Conservation (phyloP, 345 rosid species). For the Sonneratia caseolaris region DNA sequence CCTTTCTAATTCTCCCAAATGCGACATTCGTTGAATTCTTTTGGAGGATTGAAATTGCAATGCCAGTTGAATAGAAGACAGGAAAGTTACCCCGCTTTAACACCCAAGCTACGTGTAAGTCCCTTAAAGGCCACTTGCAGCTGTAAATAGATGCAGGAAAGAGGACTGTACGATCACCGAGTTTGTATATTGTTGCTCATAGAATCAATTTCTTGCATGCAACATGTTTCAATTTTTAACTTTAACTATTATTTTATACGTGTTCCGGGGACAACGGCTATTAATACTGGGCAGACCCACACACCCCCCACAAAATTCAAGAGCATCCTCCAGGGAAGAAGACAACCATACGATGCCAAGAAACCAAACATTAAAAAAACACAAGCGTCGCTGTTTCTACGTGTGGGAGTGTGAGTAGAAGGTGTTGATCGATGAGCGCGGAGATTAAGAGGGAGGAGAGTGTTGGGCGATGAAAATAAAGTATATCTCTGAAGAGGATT, state of each 20-base stretch:
- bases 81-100: no score
- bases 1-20: no score
- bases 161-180: no score
- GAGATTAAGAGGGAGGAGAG: conserved; percentile 6
- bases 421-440: conserved; percentile 8
- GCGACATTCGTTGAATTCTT: no score
- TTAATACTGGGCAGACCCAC: conserved; percentile 58
- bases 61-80: no score
- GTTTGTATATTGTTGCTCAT: not conserved
- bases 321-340: conserved; percentile 1
- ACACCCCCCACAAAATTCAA: conserved; percentile 17
- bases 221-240: not conserved
- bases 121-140: no score
- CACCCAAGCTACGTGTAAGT: no score
- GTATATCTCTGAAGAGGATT: conserved; percentile 19
- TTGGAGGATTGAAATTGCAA: no score
- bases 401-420: not conserved
- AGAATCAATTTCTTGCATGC: not conserved
- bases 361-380: conserved; percentile 11
- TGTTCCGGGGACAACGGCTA: conserved; percentile 57
- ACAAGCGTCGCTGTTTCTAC: not conserved
- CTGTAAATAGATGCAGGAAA: no score
- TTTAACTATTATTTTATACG: not conserved
- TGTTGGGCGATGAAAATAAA: conserved; percentile 11
- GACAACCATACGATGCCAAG: conserved; percentile 12